Conservation (phyloP, 306 rosid species). For the Coriaria nepalensis region DNA sequence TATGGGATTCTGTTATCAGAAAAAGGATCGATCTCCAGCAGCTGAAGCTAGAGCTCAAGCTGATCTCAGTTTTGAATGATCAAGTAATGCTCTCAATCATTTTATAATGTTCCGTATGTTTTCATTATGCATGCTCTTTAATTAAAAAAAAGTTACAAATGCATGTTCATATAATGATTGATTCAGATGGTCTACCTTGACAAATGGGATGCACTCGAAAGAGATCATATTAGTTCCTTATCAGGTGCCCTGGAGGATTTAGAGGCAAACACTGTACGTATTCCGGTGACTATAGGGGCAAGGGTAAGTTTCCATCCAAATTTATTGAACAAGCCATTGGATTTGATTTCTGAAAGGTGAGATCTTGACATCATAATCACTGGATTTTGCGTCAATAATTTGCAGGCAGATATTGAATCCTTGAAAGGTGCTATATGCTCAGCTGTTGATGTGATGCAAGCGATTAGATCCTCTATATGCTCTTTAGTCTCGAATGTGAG, state of each 20-base stretch:
- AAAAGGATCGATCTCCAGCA: constrained; percentile 69
- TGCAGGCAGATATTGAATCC: constrained; percentile 75
- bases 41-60: constrained; percentile 78
- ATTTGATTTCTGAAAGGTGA: constrained; percentile 14
- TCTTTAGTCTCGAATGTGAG: constrained; percentile 68
- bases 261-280: constrained; percentile 88
- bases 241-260: constrained; percentile 80
- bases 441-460: constrained; percentile 80
- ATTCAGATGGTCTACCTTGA: constrained; percentile 73
- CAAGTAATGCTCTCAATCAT: constrained; percentile 53
- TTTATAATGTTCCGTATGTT: neutral
- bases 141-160: neutral
- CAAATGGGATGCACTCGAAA: constrained; percentile 75
- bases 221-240: constrained; percentile 56
- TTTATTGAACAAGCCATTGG: constrained; percentile 1
- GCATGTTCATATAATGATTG: constrained; percentile 16
- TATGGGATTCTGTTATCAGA: constrained; percentile 70
- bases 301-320: constrained; percentile 32
- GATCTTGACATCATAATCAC: constrained; percentile 6
- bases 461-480: constrained; percentile 75
- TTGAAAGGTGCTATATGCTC: constrained; percentile 79
- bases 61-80: constrained; percentile 58
- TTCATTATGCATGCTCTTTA: neutral
- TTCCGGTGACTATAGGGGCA: constrained; percentile 83
- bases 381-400: constrained; percentile 8